phyloP scores from a whole-genome alignment of 2,329 filamentous ascomycete species.

The Aspergillus felis region DNA sequence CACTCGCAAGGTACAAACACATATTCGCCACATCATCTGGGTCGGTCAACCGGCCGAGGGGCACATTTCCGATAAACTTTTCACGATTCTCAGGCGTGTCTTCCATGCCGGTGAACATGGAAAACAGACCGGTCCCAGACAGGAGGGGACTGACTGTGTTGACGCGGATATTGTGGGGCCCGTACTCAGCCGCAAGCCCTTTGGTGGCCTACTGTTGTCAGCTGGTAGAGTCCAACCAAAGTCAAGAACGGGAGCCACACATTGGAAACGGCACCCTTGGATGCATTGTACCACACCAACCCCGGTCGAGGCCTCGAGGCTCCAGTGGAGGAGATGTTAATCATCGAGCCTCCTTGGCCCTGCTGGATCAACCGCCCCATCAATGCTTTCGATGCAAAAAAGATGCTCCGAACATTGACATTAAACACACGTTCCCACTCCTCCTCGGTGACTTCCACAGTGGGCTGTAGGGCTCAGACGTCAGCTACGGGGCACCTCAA shows the following conservation, averaged over 20 bases:
- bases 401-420: constrained; percentile 44
- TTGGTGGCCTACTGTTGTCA: constrained; percentile 51
- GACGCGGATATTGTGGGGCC: constrained; percentile 66
- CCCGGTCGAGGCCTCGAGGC: constrained; percentile 41
- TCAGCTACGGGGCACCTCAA: background rate
- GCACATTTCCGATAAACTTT: constrained; percentile 44
- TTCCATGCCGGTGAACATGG: constrained; percentile 39
- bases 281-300: constrained; percentile 45
- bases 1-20: constrained; percentile 65
- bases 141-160: constrained; percentile 68
- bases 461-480: constrained; percentile 25
- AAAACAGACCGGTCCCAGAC: constrained; percentile 61
- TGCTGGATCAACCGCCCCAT: constrained; percentile 37
- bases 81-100: constrained; percentile 44
- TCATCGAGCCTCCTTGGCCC: constrained; percentile 39
- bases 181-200: constrained; percentile 69
- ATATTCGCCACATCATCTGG: constrained; percentile 65
- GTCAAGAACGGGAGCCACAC: constrained; percentile 19
- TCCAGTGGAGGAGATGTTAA: constrained; percentile 44
- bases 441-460: constrained; percentile 39
- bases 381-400: constrained; percentile 29
- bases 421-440: constrained; percentile 44
- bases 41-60: constrained; percentile 41
- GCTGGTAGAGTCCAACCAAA: background rate
- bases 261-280: constrained; percentile 44